Base-by-base conservation (phyloP, 306 rosid species). In the Sphenostylis stenocarpa region DNA sequence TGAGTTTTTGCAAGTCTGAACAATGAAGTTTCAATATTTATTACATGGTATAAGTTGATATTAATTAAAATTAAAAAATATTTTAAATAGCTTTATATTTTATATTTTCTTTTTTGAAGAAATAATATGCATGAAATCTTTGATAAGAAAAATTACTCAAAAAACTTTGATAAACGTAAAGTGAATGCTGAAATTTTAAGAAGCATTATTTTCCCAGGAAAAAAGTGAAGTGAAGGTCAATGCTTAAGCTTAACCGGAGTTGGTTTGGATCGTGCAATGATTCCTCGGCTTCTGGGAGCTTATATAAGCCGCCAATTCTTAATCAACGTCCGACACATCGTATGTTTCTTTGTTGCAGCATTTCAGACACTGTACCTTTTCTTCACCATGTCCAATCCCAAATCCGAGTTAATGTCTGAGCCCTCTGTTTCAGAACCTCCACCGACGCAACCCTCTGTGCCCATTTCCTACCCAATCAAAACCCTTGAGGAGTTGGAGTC, bases 381-480 rank as follows among this genome's bases (percentile, higher is more conserved):
- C 5, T 13, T 80, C 34, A 39, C 55, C 33, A 87, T 85, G 92
- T 76, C 90, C n/a, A 53, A 75, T n/a, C 62, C 86, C 16, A 36
- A 17, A 23, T 19, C 86, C 3, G 77, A 68, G 14, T 2, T 71
- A 29, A 38, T 55, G 67, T 67, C 67, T 21, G 52, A 74, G 9
- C 13, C 81, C 67, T 57, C 86, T 5, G 56, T 61, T 12, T 28
- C 82, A 0, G 76, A 68, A 11, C 20, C 90, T 11, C 82, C 90
- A 8, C 97, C 92, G 2, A 82, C 76, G 4, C 38, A 79, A 41
- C 97, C 97, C 15, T 79, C 97, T 0, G 48, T 80, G 0, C 99
- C 99, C 0, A 77, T 92, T 38, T 93, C 99, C 0, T 95, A 88
- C 68, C 99, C 99, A 29, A 88, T 95, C 85, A 89, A 88, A 73